Base-by-base conservation (phyloP, 2,329 filamentous ascomycete genomes). In the Nemania sp. region DNA sequence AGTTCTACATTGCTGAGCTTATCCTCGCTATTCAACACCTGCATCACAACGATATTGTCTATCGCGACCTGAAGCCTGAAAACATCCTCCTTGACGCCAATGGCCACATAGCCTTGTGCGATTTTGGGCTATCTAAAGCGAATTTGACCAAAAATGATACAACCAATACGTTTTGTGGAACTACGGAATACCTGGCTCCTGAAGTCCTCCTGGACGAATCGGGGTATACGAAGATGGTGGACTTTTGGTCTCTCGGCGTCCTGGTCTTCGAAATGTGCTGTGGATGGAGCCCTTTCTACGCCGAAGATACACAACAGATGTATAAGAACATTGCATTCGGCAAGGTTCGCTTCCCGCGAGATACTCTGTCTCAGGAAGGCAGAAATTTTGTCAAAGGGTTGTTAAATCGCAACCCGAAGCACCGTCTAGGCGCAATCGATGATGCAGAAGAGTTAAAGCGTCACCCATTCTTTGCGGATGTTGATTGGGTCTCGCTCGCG, bases 251-350 rank as follows among this genome's bases (percentile, higher is more conserved):
- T 1, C 86, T 99, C 13, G 96, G 96, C 65, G 96, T 99, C 55
- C 86, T 99, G 62, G 96, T 99, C 1, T 99, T 99, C 76, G 96
- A 99, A 81, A 99, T 99, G 96, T 99, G 96, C 84, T 99, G 96
- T 76, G 96, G 96, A 38, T 99, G 96, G 96, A 98, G 94, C 76
- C 96, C 96, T 0, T 99, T 99, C 82, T 99, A 98, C 75, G 96
- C 96, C 64, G 96, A 99, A 77, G 96, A 99, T 78, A 99, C 96
- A 0, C 96, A 99, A 81, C 96, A 99, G 80, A 99, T 99, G 96
- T 99, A 99, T 85, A 99, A 99, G 86, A 99, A 99, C 83, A 99
- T 99, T 79, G 96, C 96, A 0, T 99, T 99, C 77, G 96, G 96
- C 78, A 99, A 99, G 79, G 96, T 99, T 66, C 88, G 96, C 69